A percentile compares a stretch with the other conserved stretches of the same genome.
These are phyloP conservation scores for Syzygium aromaticum DNA, from an alignment of 345 rosid genomes.

Conservation along the genomic window DNA sequence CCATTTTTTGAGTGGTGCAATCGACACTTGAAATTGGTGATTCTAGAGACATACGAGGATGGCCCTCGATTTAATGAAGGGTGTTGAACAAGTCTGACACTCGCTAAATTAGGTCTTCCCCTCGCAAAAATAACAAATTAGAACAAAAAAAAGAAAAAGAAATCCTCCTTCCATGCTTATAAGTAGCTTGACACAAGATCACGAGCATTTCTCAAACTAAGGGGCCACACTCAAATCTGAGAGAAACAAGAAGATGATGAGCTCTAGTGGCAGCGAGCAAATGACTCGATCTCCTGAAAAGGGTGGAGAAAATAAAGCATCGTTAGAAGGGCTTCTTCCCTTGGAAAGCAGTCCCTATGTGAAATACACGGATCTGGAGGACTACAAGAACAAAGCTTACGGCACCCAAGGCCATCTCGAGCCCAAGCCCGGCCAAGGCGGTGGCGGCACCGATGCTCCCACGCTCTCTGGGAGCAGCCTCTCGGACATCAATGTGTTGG, in stretches of 20 bases:
- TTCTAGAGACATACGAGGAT: not conserved
- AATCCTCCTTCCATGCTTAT: not conserved
- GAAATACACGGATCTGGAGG: constrained; percentile 33
- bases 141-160: not conserved
- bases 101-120: not conserved
- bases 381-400: constrained; percentile 29
- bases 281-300: not conserved
- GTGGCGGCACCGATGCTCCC: constrained; percentile 44
- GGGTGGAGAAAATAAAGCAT: not conserved
- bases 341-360: constrained; percentile 38
- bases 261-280: not conserved
- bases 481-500: not conserved
- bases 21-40: not conserved
- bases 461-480: constrained; percentile 25
- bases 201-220: not conserved
- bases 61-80: not conserved
- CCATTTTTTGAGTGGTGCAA: not conserved
- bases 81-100: not conserved
- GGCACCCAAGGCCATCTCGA: constrained; percentile 45
- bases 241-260: not conserved
- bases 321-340: constrained; percentile 17
- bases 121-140: not conserved
- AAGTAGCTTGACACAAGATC: not conserved
- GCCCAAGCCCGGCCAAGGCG: constrained; percentile 31
- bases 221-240: not conserved